Conservation (phyloP, 108 stramenopile species). For the Aurantiochytrium sp. region DNA sequence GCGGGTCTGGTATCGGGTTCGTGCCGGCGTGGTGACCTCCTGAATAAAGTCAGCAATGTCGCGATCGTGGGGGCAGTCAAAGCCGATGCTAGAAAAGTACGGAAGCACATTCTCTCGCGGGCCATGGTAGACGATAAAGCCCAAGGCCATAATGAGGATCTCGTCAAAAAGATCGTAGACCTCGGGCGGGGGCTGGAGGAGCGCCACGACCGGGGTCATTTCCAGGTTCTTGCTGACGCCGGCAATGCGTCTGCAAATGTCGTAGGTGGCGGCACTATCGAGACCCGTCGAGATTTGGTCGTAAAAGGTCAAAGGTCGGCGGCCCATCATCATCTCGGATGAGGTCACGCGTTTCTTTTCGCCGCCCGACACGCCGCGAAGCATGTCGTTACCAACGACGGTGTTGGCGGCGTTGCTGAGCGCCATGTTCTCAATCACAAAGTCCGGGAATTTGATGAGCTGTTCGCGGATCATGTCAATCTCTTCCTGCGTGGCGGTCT, state of each 20-base stretch:
- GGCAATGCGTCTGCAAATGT: conserved; percentile 55
- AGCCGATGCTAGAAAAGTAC: conserved; percentile 61
- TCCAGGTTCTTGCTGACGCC: conserved; percentile 26
- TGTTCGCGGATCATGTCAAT: neutral
- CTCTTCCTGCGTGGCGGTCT: neutral
- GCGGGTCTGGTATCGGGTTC: neutral
- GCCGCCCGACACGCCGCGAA: conserved; percentile 77
- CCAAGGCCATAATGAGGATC: conserved; percentile 65
- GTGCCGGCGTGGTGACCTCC: conserved; percentile 27
- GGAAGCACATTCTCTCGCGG: conserved; percentile 54
- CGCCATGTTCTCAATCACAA: conserved; percentile 45
- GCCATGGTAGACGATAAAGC: conserved; percentile 68
- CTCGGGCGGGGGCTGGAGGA: conserved; percentile 82
- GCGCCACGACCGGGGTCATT: conserved; percentile 51
- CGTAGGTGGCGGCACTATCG: conserved; percentile 66
- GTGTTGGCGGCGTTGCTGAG: conserved; percentile 38
- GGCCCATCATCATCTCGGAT: conserved; percentile 61
- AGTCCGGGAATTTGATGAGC: conserved; percentile 26
- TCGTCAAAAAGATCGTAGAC: conserved; percentile 83
- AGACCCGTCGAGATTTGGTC: conserved; percentile 72
- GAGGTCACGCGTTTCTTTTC: conserved; percentile 75
- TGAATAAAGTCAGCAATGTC: conserved; percentile 65
- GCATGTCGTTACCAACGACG: conserved; percentile 48
- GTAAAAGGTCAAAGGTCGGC: conserved; percentile 33
- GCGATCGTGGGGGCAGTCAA: conserved; percentile 58